Conservation (phyloP, 2,329 filamentous ascomycete genomes). For the Colletotrichum kahawae region DNA sequence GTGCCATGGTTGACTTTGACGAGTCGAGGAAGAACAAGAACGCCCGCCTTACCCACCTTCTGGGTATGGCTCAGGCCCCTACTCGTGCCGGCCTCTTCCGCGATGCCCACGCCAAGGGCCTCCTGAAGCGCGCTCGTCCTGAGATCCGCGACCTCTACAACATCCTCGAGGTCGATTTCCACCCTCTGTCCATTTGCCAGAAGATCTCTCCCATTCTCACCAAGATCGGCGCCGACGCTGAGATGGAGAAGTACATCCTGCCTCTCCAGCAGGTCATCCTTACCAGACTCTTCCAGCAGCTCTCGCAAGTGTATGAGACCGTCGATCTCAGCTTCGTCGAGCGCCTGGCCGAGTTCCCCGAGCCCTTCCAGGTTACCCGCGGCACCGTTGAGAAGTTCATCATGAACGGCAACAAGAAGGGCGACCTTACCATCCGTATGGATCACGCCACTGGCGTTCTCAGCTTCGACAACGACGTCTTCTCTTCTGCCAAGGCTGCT, state of each 20-base stretch:
- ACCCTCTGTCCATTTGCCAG: slow-evolving; percentile 97
- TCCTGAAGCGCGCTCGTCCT: slow-evolving; percentile 88
- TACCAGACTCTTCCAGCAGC: slow-evolving; percentile 96
- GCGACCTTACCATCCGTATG: slow-evolving; percentile 93
- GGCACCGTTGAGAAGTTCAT: slow-evolving; percentile 99
- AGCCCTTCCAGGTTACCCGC: slow-evolving; percentile 90
- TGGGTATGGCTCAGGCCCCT: slow-evolving; percentile 90
- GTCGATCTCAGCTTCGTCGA: slow-evolving; percentile 94
- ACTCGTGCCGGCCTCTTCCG: slow-evolving; percentile 93
- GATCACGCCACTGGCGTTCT: slow-evolving; percentile 94
- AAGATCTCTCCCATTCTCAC: slow-evolving; percentile 97
- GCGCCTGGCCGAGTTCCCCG: slow-evolving; percentile 92
- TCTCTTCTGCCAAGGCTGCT: slow-evolving; percentile 93
- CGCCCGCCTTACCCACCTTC: slow-evolving; percentile 90
- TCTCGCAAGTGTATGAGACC: slow-evolving; percentile 98
- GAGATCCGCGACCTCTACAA: slow-evolving; percentile 98
- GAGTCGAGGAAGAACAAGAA: slow-evolving; percentile 99
- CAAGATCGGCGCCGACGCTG: slow-evolving; percentile 89
- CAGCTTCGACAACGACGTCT: slow-evolving; percentile 97
- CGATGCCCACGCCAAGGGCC: slow-evolving; percentile 92
- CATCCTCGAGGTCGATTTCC: slow-evolving; percentile 98
- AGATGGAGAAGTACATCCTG: slow-evolving; percentile 96
- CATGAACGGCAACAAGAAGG: slow-evolving; percentile 99
- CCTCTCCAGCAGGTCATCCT: slow-evolving; percentile 98
- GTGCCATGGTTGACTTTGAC: slow-evolving; percentile 94